These are phyloP conservation scores for Posidonia australis DNA, from an alignment of 106 monocot genomes.

Conservation along the genomic window DNA sequence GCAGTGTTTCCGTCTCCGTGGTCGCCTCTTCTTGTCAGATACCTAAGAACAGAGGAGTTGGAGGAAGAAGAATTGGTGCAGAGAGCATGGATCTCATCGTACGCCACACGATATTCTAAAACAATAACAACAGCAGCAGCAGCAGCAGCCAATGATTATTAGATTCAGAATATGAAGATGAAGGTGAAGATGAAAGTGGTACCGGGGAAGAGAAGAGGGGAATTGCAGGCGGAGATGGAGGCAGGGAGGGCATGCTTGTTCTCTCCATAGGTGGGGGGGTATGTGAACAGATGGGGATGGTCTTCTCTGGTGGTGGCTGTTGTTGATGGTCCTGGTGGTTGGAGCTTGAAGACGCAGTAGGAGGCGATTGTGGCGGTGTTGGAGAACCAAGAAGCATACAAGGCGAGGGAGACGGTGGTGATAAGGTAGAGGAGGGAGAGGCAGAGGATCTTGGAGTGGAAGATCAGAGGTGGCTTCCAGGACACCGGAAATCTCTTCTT, in stretches of 20 bases:
- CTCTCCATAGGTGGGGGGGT: slow-evolving; percentile 67
- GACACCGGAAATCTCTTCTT: background rate
- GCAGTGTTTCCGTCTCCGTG: background rate
- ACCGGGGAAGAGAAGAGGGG: slow-evolving; percentile 64
- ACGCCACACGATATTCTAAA: slow-evolving; percentile 43
- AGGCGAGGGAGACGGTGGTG: slow-evolving; percentile 55
- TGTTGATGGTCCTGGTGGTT: no score
- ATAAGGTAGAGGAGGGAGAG: slow-evolving; percentile 73
- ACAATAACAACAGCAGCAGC: background rate
- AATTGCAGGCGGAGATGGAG: slow-evolving; percentile 41
- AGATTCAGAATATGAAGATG: no score
- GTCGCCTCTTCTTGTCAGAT: slow-evolving; percentile 7
- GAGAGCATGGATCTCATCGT: slow-evolving; percentile 40
- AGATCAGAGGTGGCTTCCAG: slow-evolving; percentile 37
- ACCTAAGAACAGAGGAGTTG: slow-evolving; percentile 37
- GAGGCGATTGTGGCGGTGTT: background rate
- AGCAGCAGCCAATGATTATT: no score
- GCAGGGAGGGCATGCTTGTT: slow-evolving; percentile 80
- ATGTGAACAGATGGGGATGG: slow-evolving; percentile 31
- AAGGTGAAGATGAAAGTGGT: no score
- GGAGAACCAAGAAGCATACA: slow-evolving; percentile 48
- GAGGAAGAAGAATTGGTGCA: slow-evolving; percentile 15
- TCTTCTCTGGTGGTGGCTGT: no score
- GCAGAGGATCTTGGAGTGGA: slow-evolving; percentile 79
- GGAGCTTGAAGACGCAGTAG: slow-evolving; percentile 13